Percentiles rank a stretch among this genome's conserved stretches.
Conservation (phyloP, 2,329 filamentous ascomycete genomes). For the Stagonosporopsis cucurbitacearum region DNA sequence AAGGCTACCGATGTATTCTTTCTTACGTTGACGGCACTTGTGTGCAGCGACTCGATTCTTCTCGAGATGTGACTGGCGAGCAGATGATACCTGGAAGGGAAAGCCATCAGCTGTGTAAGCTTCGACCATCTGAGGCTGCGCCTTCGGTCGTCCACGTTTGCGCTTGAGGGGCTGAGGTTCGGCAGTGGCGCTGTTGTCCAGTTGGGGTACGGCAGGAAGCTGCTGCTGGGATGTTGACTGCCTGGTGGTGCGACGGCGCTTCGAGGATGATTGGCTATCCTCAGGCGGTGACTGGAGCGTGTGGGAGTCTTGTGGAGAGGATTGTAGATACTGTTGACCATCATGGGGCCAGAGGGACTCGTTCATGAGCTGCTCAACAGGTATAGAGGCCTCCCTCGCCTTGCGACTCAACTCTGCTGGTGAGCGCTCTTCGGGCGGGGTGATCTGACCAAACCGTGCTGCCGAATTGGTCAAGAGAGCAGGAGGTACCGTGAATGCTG, state of each 20-base stretch:
- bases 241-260: slow-evolving; percentile 39
- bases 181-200: slow-evolving; percentile 19
- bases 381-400: slow-evolving; percentile 33
- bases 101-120: slow-evolving; percentile 42
- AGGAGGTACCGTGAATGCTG: slow-evolving; percentile 38
- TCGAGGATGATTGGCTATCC: slow-evolving; percentile 22
- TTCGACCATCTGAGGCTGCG: slow-evolving; percentile 41
- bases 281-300: slow-evolving; percentile 17
- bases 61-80: slow-evolving; percentile 59
- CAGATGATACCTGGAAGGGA: slow-evolving; percentile 43
- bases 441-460: slow-evolving; percentile 46
- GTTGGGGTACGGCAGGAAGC: slow-evolving; percentile 5
- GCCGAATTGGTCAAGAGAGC: slow-evolving; percentile 37
- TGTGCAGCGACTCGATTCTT: slow-evolving; percentile 75
- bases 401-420: slow-evolving; percentile 26
- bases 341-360: slow-evolving; percentile 33
- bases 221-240: slow-evolving; percentile 17
- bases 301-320: slow-evolving; percentile 5
- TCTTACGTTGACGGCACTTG: slow-evolving; percentile 75
- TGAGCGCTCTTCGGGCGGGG: slow-evolving; percentile 46
- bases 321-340: neutral
- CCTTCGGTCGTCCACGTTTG: slow-evolving; percentile 47
- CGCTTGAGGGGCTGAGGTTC: slow-evolving; percentile 43
- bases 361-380: slow-evolving; percentile 39
- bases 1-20: slow-evolving; percentile 61